phyloP scores from a whole-genome alignment of 2,329 filamentous ascomycete genomes.

The Pseudogymnoascus pannorum region DNA sequence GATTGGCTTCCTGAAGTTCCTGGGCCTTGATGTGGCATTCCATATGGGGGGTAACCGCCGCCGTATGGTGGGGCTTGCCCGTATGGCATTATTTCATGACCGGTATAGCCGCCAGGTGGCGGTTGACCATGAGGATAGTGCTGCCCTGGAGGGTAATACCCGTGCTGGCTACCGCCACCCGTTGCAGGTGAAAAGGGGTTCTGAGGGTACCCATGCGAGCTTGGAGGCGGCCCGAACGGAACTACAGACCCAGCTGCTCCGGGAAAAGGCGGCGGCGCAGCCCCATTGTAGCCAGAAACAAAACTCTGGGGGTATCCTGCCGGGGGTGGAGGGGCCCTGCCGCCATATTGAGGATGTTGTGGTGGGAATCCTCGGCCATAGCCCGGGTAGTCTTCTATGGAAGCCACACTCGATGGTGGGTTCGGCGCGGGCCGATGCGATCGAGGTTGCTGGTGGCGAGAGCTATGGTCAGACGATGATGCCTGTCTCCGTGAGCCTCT shows the following conservation, averaged over 20 bases:
- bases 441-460: slow-evolving; percentile 30
- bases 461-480: slow-evolving; percentile 28
- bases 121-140: slow-evolving; percentile 20
- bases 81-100: slow-evolving; percentile 16
- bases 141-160: slow-evolving; percentile 22
- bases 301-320: slow-evolving; percentile 26
- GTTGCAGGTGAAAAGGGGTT: slow-evolving; percentile 27
- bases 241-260: slow-evolving; percentile 25
- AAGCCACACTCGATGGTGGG: slow-evolving; percentile 56
- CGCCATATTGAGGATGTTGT: slow-evolving; percentile 24
- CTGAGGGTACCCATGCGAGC: slow-evolving; percentile 20
- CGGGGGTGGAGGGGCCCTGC: slow-evolving; percentile 17
- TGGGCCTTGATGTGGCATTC: slow-evolving; percentile 11
- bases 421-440: slow-evolving; percentile 39
- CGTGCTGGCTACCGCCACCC: slow-evolving; percentile 10
- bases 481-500: slow-evolving; percentile 33
- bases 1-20: slow-evolving; percentile 22
- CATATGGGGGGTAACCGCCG: slow-evolving; percentile 12
- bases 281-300: slow-evolving; percentile 19
- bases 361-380: slow-evolving; percentile 35
- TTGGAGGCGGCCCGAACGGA: slow-evolving; percentile 21
- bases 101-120: slow-evolving; percentile 17
- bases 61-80: slow-evolving; percentile 7
- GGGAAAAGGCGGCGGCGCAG: slow-evolving; percentile 25
- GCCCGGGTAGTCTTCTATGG: slow-evolving; percentile 52